phyloP scores from a whole-genome alignment of 805 yeast genomes.

The Myxozyma vanderwaltii region DNA sequence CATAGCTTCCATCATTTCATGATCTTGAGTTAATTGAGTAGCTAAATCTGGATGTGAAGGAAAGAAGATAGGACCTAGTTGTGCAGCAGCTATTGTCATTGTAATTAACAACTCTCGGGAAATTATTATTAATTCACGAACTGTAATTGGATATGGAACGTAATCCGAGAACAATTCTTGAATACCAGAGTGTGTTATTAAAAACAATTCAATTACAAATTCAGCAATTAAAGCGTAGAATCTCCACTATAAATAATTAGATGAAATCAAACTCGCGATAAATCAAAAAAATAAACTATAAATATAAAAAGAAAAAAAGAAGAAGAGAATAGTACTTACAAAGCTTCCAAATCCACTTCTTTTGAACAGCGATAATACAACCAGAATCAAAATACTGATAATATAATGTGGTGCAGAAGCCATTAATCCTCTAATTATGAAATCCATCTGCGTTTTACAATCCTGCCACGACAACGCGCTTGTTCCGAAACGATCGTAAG shows the following conservation, averaged over 20 bases:
- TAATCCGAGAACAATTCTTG: slow-evolving; percentile 10
- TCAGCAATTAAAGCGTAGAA: slow-evolving; percentile 31
- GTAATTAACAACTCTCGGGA: slow-evolving; percentile 32
- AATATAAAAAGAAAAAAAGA: no score
- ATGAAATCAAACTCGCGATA: neutral
- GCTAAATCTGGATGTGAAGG: slow-evolving; percentile 5
- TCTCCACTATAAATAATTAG: slow-evolving; percentile 34
- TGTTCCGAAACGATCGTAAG: slow-evolving; percentile 83
- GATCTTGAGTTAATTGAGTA: slow-evolving; percentile 1
- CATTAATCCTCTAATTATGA: slow-evolving; percentile 16
- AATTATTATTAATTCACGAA: slow-evolving; percentile 29
- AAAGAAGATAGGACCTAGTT: slow-evolving; percentile 32
- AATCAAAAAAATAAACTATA: neutral
- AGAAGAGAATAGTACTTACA: slow-evolving; percentile 17
- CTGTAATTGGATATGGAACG: slow-evolving; percentile 31
- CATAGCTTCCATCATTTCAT: slow-evolving; percentile 1
- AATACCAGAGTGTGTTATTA: slow-evolving; percentile 35
- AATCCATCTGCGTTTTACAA: slow-evolving; percentile 16
- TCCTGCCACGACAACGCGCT: slow-evolving; percentile 62
- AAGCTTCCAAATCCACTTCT: slow-evolving; percentile 26
- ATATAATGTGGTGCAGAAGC: slow-evolving; percentile 26
- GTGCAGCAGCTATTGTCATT: slow-evolving; percentile 35
- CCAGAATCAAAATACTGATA: slow-evolving; percentile 19
- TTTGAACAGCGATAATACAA: slow-evolving; percentile 31
- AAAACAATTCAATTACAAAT: slow-evolving; percentile 32